Base-by-base conservation (phyloP, 352 stramenopile genomes). In the Globisporangium paddicum region DNA sequence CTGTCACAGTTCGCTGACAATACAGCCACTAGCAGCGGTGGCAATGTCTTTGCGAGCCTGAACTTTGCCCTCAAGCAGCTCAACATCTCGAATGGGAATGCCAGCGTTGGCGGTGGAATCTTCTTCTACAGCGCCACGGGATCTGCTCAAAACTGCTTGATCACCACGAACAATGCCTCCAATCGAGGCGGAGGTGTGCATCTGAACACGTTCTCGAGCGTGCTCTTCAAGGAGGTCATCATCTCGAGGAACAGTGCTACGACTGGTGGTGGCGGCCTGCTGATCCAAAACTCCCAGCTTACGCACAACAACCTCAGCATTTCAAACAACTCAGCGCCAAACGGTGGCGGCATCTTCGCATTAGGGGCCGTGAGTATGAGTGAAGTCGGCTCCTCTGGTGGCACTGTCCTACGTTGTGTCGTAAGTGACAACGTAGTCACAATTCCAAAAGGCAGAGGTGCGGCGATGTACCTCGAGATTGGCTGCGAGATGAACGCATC, bases 301-400 rank as follows among this genome's bases (percentile, higher is more conserved):
- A 38, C 41, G 11, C 72, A 81, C 40, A 32, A 66, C 7, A 41
- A 55, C 5, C 16, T 77, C 13, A 68, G 58, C 3, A 44, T 81
- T 4, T 25, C 63, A 0, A 42, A 30, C 0, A 81, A 79, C 25
- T 37, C 37, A 7, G 70, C 72, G 32, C 56, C 59, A 3, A 53
- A 26, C 11, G 72, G 72, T 10, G 72, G 48, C 9, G 72, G 72
- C 11, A 46, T 79, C 10, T 79, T 58, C 38, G 57, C 26, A 1
- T 51, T 26, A 1, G 69, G 61, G 4, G 19, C 16, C 23, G 41
- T 42, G 5, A 35, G 28, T 9, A 8, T 66, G 5, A 35, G 16
- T 8, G 53, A 66, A 44, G 28, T 46, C 18, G 3, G 40, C 14
- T n/a, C 25, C 5, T 16, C 19, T 2, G 28, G 5, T 14, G 35